phyloP scores from a whole-genome alignment of 805 yeast species.

The Yarrowia bubula region DNA sequence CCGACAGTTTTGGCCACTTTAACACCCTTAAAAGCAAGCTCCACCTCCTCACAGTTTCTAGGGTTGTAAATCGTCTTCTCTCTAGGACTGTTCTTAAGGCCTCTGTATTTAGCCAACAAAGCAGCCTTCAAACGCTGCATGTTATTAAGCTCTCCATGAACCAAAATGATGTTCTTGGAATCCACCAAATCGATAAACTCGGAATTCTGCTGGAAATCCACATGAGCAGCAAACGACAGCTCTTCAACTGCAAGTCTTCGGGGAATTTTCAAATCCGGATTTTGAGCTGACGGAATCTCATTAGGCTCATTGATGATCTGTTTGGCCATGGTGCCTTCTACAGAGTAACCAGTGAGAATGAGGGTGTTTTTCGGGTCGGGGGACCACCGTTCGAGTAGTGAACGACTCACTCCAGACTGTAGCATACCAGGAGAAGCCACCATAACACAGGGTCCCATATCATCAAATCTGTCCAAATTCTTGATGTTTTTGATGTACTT shows the following conservation, averaged over 20 bases:
- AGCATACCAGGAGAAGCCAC: conserved; percentile 98
- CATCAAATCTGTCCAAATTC: conserved; percentile 80
- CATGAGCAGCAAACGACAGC: conserved; percentile 99
- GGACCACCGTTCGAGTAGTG: conserved; percentile 90
- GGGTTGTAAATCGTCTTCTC: conserved; percentile 93
- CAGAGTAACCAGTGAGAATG: conserved; percentile 92
- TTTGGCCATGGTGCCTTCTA: conserved; percentile 98
- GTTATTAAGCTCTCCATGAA: conserved; percentile 97
- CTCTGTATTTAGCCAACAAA: conserved; percentile 76
- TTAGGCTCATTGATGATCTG: conserved; percentile 82
- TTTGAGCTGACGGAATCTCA: conserved; percentile 79
- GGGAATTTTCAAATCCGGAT: conserved; percentile 81
- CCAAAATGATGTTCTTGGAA: conserved; percentile 82
- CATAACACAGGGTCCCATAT: conserved; percentile 92
- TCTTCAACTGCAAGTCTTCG: conserved; percentile 86
- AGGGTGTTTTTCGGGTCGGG: conserved; percentile 91
- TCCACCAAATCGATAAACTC: conserved; percentile 85
- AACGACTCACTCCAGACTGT: conserved; percentile 92
- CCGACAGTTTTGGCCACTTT: conserved; percentile 80
- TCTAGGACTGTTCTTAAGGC: conserved; percentile 76
- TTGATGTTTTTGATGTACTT: conserved; percentile 78
- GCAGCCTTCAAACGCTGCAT: conserved; percentile 98
- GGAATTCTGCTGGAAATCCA: conserved; percentile 89
- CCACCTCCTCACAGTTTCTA: conserved; percentile 77
- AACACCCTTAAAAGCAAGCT: conserved; percentile 73